A percentile compares a stretch with the other conserved stretches of the same genome.
Conservation (phyloP, 2,329 filamentous ascomycete species). For the Calonectria pseudoreteaudii region DNA sequence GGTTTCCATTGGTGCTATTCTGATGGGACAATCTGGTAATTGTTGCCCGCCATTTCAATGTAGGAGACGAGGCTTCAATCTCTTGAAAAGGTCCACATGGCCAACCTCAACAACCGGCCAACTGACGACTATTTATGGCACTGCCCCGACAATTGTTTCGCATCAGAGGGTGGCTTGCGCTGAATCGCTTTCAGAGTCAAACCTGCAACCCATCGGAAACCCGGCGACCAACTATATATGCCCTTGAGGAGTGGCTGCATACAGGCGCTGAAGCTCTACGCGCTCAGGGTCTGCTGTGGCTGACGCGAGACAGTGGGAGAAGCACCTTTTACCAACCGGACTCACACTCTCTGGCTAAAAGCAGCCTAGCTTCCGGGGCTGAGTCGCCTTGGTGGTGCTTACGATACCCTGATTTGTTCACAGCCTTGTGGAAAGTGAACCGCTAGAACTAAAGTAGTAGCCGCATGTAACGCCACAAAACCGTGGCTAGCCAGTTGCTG, state of each 20-base stretch:
- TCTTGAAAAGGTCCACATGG: neutral
- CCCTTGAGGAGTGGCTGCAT: neutral
- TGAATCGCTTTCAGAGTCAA: neutral
- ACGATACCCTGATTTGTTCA: neutral
- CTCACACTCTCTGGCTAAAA: neutral
- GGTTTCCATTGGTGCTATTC: neutral
- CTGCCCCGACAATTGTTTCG: neutral
- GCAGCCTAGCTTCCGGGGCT: neutral
- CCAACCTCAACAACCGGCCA: neutral
- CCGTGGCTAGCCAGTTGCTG: neutral
- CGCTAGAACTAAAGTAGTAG: neutral
- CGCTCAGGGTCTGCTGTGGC: neutral
- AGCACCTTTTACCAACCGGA: neutral
- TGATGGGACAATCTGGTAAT: neutral
- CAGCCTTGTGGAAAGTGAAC: neutral
- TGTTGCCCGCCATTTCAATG: neutral
- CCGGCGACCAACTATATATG: neutral
- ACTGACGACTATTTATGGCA: neutral
- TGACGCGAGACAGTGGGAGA: neutral
- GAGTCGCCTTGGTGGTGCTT: neutral
- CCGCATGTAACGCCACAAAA: neutral
- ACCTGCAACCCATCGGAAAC: neutral
- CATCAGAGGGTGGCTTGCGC: neutral
- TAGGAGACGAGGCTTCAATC: no score
- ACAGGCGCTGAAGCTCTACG: no score